A percentile compares a stretch with the other conserved stretches of the same genome.
Conservation (phyloP, 208 protist species). For the Eutreptiella sp. region DNA sequence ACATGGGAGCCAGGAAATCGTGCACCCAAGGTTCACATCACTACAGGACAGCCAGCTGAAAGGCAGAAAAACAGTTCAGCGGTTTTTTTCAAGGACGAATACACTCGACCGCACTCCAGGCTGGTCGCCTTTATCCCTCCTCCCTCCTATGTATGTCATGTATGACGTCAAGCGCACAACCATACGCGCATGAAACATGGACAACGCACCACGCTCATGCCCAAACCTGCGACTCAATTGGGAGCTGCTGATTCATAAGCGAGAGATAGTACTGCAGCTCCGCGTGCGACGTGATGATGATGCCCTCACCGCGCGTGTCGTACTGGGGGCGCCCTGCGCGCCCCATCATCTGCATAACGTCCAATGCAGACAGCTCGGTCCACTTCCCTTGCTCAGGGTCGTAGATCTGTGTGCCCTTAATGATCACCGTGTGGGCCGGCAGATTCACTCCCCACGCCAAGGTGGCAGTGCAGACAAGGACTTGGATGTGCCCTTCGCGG, state of each 20-base stretch:
- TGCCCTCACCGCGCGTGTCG: constrained; percentile 89
- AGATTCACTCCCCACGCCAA: constrained; percentile 99
- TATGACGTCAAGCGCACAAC: no score
- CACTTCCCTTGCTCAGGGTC: constrained; percentile 88
- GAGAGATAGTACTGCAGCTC: constrained; percentile 97
- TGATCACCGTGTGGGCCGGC: constrained; percentile 98
- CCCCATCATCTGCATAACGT: constrained; percentile 99
- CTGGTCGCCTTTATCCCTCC: no score
- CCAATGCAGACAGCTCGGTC: constrained; percentile 89
- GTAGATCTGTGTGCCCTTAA: constrained; percentile 99
- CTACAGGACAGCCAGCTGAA: no score
- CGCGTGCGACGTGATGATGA: constrained; percentile 85
- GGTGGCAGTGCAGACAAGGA: constrained; percentile 98
- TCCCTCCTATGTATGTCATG: no score
- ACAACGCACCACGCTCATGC: no score
- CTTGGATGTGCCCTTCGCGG: constrained; percentile 82
- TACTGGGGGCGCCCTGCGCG: constrained; percentile 92
- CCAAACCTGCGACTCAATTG: constrained; percentile 98
- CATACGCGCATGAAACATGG: no score
- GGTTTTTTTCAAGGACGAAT: no score
- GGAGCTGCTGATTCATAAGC: constrained; percentile 96
- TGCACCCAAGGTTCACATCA: no score
- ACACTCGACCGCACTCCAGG: no score
- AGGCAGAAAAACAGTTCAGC: no score
- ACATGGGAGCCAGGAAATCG: no score